Base-by-base conservation (phyloP, 2,329 filamentous ascomycete genomes). In the Aureobasidium sp. region DNA sequence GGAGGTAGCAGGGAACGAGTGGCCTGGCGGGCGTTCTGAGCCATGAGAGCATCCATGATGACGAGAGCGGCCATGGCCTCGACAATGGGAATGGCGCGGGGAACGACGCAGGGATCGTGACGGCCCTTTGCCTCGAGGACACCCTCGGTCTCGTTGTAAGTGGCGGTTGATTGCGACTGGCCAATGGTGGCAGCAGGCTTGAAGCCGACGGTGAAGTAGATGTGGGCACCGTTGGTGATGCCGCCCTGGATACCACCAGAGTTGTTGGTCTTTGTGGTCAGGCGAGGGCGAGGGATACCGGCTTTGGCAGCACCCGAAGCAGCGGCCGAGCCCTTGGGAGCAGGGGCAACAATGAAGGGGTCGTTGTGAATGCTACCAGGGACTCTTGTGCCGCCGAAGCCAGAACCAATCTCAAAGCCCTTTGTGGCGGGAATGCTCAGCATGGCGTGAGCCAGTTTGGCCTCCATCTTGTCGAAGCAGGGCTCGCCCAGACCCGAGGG, bases 121-220 rank as follows among this genome's bases (percentile, higher is more conserved):
- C 94, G 82, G 25, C 94, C 94, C 83, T 97, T 97, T 56, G 92
- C 91, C 65, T 91, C 90, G 37, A 97, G 80, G 3, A 89, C 78
- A 56, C 94, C 94, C 66, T 89, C 85, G 11, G 81, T 78, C 49
- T 87, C 88, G 64, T 88, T 87, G 75, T 95, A 97, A 11, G 84
- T 88, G 9, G 87, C 86, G 0, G 94, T 97, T 15, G 82, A 82
- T 79, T 97, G 93, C 47, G 89, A 88, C 77, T 93, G 88, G 49
- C 90, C 88, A 72, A 97, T 97, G 3, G 94, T 97, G 34, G 93
- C 92, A 2, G 93, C 87, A 11, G 93, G 90, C 82, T 97, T 97
- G 85, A 97, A 97, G 17, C 85, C 92, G 5, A 96, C 87, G 56
- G 89, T 86, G 84, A 97, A 97, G 82, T 94, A 97, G 78, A 97